Percentiles rank a stretch among this genome's conserved stretches.
Conservation (phyloP, 169 alveolate species). For the Plasmodium gonderi region DNA sequence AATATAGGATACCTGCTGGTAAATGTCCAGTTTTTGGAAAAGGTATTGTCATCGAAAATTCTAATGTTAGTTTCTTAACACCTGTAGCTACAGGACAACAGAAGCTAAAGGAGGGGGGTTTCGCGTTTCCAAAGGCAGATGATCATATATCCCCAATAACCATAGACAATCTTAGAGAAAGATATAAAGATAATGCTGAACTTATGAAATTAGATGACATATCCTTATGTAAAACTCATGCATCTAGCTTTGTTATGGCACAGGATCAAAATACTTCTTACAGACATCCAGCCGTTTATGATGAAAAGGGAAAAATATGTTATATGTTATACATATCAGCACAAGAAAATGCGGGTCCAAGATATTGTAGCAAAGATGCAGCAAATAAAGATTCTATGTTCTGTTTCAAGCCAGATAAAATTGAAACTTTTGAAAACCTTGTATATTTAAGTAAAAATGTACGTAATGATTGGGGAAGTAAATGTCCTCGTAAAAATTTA, state of each 20-base stretch:
- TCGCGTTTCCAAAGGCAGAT: constrained; percentile 79
- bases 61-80: constrained; percentile 76
- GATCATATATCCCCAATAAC: constrained; percentile 79
- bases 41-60: constrained; percentile 75
- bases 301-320: constrained; percentile 71
- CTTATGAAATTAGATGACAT: constrained; percentile 52
- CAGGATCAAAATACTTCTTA: constrained; percentile 74
- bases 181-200: constrained; percentile 50
- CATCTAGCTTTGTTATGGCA: constrained; percentile 71
- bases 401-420: constrained; percentile 83
- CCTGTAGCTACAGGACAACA: constrained; percentile 77
- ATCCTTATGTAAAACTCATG: constrained; percentile 82
- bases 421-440: constrained; percentile 47
- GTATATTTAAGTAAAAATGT: constrained; percentile 78
- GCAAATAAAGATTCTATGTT: constrained; percentile 75
- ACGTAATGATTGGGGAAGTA: constrained; percentile 77
- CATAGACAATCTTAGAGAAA: constrained; percentile 37
- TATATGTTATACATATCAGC: constrained; percentile 80
- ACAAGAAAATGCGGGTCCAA: constrained; percentile 84
- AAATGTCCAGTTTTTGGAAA: constrained; percentile 87
- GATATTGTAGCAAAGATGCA: constrained; percentile 81
- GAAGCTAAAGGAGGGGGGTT: constrained; percentile 56
- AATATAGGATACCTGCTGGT: constrained; percentile 83
- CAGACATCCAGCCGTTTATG: constrained; percentile 85
- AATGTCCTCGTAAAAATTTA: constrained; percentile 82